These are phyloP conservation scores for Ceratobasidium papillatum DNA, from an alignment of 1,284 basidiomycete genomes.

Conservation along the genomic window DNA sequence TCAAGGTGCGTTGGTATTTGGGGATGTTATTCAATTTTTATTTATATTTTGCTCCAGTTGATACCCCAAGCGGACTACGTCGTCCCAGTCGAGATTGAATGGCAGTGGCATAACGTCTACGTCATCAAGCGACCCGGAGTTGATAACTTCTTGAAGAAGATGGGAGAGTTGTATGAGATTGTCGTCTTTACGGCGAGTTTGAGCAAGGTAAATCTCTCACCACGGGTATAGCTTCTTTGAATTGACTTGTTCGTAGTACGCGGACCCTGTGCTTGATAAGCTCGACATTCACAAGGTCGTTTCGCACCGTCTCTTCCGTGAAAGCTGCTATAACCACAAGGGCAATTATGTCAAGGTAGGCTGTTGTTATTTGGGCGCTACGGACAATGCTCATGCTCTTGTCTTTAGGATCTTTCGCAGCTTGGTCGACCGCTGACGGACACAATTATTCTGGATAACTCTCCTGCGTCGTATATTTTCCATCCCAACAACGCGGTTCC, in stretches of 20 bases:
- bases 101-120: constrained; percentile 97
- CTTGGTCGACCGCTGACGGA: constrained; percentile 91
- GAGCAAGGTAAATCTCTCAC: constrained; percentile 75
- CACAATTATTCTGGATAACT: constrained; percentile 98
- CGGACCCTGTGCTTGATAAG: constrained; percentile 97
- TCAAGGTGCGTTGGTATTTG: constrained; percentile 69
- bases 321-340: constrained; percentile 98
- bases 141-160: constrained; percentile 93
- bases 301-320: constrained; percentile 94
- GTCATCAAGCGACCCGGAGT: constrained; percentile 99
- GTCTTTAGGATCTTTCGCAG: constrained; percentile 88
- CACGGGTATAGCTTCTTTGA: not conserved
- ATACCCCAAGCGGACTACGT: constrained; percentile 97
- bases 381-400: constrained; percentile 41
- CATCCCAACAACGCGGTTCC: constrained; percentile 99
- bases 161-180: constrained; percentile 98
- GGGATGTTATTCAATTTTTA: not conserved
- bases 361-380: not conserved
- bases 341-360: constrained; percentile 98
- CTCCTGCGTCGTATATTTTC: constrained; percentile 98
- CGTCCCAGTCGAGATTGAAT: constrained; percentile 99
- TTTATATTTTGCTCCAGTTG: constrained; percentile 63
- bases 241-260: constrained; percentile 69
- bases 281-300: constrained; percentile 93
- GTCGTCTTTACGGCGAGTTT: constrained; percentile 98